phyloP scores from a whole-genome alignment of 805 yeast species.

The Saccharomycopsis guyanensis region DNA sequence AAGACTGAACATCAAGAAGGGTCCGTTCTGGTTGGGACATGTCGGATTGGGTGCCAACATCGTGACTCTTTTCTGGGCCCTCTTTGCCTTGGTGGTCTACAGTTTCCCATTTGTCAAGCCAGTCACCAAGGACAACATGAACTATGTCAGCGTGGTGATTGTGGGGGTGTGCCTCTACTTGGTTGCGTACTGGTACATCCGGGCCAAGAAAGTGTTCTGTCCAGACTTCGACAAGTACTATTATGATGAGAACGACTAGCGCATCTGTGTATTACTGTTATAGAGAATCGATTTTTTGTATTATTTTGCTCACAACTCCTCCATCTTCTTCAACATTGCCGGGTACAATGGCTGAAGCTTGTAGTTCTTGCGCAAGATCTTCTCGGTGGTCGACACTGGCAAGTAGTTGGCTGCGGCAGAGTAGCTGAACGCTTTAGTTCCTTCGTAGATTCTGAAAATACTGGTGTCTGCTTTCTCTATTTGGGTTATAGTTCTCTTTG shows the following conservation, averaged over 20 bases:
- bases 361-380: not conserved
- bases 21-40: conserved; percentile 62
- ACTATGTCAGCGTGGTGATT: conserved; percentile 54
- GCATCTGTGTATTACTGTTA: not conserved
- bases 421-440: conserved; percentile 3
- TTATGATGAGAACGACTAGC: conserved; percentile 17
- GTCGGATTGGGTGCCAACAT: conserved; percentile 44
- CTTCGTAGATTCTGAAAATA: conserved; percentile 12
- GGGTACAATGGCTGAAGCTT: not conserved
- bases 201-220: conserved; percentile 27
- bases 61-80: conserved; percentile 48
- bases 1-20: conserved; percentile 46
- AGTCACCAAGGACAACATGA: conserved; percentile 54
- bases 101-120: conserved; percentile 62
- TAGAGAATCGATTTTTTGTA: not conserved
- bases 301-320: not conserved
- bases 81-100: conserved; percentile 52
- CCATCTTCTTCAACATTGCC: not conserved
- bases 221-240: conserved; percentile 17
- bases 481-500: conserved; percentile 44
- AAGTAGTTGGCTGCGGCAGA: not conserved
- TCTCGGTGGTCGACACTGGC: not conserved
- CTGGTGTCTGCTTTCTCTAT: conserved; percentile 26
- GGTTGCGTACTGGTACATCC: conserved; percentile 44
- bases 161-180: conserved; percentile 39